Evolutionary conservation across 2,329 filamentous ascomycete species (phyloP), one percentile per base, ranked within the genome.

Genomic region (Claviceps paspali): DNA sequence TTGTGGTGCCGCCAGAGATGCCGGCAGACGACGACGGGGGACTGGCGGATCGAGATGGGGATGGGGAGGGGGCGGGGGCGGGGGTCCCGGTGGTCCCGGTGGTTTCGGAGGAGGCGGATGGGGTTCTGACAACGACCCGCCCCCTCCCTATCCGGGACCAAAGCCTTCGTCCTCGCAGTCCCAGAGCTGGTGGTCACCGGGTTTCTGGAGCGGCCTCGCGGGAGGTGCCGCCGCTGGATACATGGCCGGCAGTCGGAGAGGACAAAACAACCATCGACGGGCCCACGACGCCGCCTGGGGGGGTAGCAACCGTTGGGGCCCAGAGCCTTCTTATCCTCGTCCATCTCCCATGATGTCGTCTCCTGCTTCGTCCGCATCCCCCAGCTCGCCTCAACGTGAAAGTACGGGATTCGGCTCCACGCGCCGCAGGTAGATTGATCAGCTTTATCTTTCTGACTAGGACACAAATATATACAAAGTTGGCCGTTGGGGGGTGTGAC

Each of bases 361-460:
- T 4, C 21, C 31, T 12, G 31, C 52, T 41, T 55, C 56, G 21
- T 54, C 54, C 2, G 55, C 56, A 3, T 62, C 62, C 10, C 11
- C 32, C 1, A 52, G 38, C 29, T 67, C 64, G 7, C 61, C 66
- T 11, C 68, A 71, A 37, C 67, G 79, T 47, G 70, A 79, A 47
- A 82, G 76, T 47, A 84, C 79, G 1, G 80, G 80, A 0, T 85
- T 82, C 50, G 80, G 80, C 7, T 79, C 75, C 7, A 84, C 80
- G 0, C 71, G 63, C 40, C 64, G 76, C 40, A 65, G 74, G 47
- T 78, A 49, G 41, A 18, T 22, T 22, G 21, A 8, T 22, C 21
- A n/a, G n/a, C n/a, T n/a, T n/a, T n/a, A n/a, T n/a, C n/a, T n/a
- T n/a, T n/a, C n/a, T n/a, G n/a, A n/a, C n/a, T n/a, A n/a, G n/a